phyloP scores from a whole-genome alignment of 2,329 filamentous ascomycete genomes.

The Fusarium bactridioides region DNA sequence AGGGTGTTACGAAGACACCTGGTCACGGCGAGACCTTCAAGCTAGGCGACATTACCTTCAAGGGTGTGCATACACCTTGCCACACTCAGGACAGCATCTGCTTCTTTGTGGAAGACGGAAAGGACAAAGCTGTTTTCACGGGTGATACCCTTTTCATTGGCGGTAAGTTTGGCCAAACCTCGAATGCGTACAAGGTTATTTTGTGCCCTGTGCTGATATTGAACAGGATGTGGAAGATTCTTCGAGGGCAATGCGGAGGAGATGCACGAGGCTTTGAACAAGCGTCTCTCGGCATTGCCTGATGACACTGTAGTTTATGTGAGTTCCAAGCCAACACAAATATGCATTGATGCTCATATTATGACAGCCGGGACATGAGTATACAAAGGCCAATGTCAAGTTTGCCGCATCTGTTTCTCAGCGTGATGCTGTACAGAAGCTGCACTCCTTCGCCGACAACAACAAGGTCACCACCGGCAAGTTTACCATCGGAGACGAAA shows the following conservation, averaged over 20 bases:
- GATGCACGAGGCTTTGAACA: constrained; percentile 94
- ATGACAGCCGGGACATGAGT: constrained; percentile 87
- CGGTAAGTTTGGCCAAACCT: constrained; percentile 56
- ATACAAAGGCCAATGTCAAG: constrained; percentile 95
- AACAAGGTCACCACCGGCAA: constrained; percentile 92
- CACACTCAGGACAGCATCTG: constrained; percentile 99
- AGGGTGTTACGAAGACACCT: constrained; percentile 80
- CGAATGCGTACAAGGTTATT: neutral
- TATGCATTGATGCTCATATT: constrained; percentile 5
- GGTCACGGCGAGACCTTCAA: constrained; percentile 79
- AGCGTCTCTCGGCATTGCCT: constrained; percentile 79
- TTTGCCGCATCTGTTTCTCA: constrained; percentile 82
- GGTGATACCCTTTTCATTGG: constrained; percentile 97
- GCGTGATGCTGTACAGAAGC: constrained; percentile 76
- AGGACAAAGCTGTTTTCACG: constrained; percentile 83
- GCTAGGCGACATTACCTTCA: constrained; percentile 84
- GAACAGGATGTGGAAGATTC: constrained; percentile 86
- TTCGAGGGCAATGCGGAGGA: constrained; percentile 90
- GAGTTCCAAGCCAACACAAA: constrained; percentile 46
- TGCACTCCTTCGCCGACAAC: constrained; percentile 77
- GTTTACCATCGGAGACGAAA: constrained; percentile 97
- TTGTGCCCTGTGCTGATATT: constrained; percentile 4
- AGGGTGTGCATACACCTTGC: constrained; percentile 92
- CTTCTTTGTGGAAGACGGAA: constrained; percentile 85
- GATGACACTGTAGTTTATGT: constrained; percentile 93